Evolutionary conservation across 2,329 filamentous ascomycete species (phyloP).

Genomic region (Aspergillus viridinutans): DNA sequence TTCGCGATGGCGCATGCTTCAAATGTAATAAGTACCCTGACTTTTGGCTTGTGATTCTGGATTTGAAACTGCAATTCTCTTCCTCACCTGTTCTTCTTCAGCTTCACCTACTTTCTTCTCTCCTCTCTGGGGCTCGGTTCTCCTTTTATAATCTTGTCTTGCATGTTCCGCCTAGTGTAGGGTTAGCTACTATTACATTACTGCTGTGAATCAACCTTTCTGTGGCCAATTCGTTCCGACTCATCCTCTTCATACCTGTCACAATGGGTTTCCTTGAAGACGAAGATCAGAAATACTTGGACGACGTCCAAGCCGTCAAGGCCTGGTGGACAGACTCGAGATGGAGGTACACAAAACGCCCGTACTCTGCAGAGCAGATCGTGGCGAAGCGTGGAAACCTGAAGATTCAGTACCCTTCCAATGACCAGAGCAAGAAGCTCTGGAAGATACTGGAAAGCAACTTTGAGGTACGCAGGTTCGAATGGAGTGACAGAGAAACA

Average conservation of each 20-base stretch:
- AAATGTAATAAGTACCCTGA: constrained; percentile 28
- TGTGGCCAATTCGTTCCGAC: background rate
- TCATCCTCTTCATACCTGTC: constrained; percentile 9
- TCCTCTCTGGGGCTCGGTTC: background rate
- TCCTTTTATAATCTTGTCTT: constrained; percentile 5
- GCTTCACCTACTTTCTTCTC: constrained; percentile 3
- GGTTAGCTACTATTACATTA: background rate
- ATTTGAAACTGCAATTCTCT: background rate
- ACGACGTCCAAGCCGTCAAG: constrained; percentile 85
- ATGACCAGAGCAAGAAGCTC: constrained; percentile 85
- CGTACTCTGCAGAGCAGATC: constrained; percentile 95
- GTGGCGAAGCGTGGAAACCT: constrained; percentile 90
- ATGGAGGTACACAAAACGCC: constrained; percentile 88
- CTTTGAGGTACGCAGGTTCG: constrained; percentile 61
- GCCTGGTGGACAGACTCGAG: constrained; percentile 89
- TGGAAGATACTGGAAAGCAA: constrained; percentile 84
- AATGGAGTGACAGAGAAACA: background rate
- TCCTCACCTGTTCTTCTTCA: constrained; percentile 4
- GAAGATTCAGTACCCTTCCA: constrained; percentile 88
- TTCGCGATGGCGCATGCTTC: constrained; percentile 25
- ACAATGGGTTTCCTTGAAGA: constrained; percentile 51
- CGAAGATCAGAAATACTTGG: constrained; percentile 69
- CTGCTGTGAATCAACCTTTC: background rate
- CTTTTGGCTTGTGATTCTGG: constrained; percentile 28
- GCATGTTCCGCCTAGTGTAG: background rate